Evolutionary conservation across 495 filamentous ascomycete genomes (phyloP).

Genomic region (Tuber magnatum): DNA sequence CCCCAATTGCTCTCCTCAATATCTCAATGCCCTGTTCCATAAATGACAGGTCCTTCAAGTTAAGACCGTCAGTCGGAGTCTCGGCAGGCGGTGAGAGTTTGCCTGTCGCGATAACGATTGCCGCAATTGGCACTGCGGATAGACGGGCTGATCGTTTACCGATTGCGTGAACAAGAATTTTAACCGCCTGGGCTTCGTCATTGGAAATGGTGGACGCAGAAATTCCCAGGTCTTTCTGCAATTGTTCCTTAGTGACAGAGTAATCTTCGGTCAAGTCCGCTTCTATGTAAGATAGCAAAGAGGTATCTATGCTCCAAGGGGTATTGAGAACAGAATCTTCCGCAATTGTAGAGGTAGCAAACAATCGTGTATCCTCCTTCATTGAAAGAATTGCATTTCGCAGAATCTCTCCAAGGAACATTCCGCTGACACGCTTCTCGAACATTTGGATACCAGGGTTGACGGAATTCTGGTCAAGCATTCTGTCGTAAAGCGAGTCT

Average conservation of each 20-base stretch:
- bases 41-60: conserved; percentile 24
- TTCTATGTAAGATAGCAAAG: conserved; percentile 71
- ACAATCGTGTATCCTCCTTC: conserved; percentile 29
- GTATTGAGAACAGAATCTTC: conserved; percentile 60
- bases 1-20: conserved; percentile 23
- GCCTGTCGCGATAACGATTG: conserved; percentile 67
- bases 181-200: conserved; percentile 77
- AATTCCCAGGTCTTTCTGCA: conserved; percentile 67
- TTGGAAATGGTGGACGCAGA: conserved; percentile 52
- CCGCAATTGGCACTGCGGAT: conserved; percentile 75
- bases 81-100: conserved; percentile 46
- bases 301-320: conserved; percentile 85
- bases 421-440: conserved; percentile 94
- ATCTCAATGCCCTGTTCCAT: conserved; percentile 32
- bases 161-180: conserved; percentile 70
- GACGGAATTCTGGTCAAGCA: conserved; percentile 68
- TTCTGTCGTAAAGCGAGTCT: conserved; percentile 71
- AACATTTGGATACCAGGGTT: conserved; percentile 99
- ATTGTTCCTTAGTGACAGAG: conserved; percentile 60
- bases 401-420: conserved; percentile 95
- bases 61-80: conserved; percentile 11
- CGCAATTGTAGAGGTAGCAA: conserved; percentile 33
- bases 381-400: conserved; percentile 65
- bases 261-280: conserved; percentile 62
- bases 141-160: conserved; percentile 84